A percentile compares a stretch with the other conserved stretches of the same genome.
Conservation (phyloP, 2,329 filamentous ascomycete species). For the Chrysosphaeria jannelii region DNA sequence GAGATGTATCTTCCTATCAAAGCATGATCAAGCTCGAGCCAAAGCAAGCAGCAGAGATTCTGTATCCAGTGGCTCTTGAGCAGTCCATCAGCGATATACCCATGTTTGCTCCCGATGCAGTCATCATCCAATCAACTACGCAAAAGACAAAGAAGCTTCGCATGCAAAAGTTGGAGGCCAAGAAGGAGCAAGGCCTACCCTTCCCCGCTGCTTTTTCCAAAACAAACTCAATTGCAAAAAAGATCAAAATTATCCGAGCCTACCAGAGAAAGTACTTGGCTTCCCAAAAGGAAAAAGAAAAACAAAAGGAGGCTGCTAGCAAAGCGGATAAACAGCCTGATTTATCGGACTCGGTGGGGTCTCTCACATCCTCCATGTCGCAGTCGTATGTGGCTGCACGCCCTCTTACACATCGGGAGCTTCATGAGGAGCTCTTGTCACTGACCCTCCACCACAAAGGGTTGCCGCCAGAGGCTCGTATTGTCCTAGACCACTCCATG, state of each 20-base stretch:
- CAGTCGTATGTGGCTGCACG: slow-evolving; percentile 3
- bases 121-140: slow-evolving; percentile 13
- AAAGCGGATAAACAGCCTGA: background rate
- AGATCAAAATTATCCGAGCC: slow-evolving; percentile 16
- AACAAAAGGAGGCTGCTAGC: too few relatives aligned
- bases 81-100: slow-evolving; percentile 21
- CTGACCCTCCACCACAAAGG: slow-evolving; percentile 14
- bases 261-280: slow-evolving; percentile 7
- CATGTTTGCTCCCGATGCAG: slow-evolving; percentile 23
- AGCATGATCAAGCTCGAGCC: slow-evolving; percentile 26
- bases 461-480: slow-evolving; percentile 19
- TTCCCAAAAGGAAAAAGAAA: slow-evolving; percentile 1
- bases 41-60: slow-evolving; percentile 18
- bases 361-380: too few relatives aligned
- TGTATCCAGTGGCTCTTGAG: slow-evolving; percentile 23
- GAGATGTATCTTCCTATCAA: slow-evolving; percentile 11
- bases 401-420: slow-evolving; percentile 13
- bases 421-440: slow-evolving; percentile 23
- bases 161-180: too few relatives aligned
- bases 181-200: too few relatives aligned
- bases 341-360: slow-evolving; percentile 4
- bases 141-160: slow-evolving; percentile 13
- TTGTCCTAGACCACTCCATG: slow-evolving; percentile 24
- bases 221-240: too few relatives aligned
- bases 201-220: too few relatives aligned